Base-by-base conservation (phyloP, 176 grass and related monocot species). In the Rhynchospora tenuis region DNA sequence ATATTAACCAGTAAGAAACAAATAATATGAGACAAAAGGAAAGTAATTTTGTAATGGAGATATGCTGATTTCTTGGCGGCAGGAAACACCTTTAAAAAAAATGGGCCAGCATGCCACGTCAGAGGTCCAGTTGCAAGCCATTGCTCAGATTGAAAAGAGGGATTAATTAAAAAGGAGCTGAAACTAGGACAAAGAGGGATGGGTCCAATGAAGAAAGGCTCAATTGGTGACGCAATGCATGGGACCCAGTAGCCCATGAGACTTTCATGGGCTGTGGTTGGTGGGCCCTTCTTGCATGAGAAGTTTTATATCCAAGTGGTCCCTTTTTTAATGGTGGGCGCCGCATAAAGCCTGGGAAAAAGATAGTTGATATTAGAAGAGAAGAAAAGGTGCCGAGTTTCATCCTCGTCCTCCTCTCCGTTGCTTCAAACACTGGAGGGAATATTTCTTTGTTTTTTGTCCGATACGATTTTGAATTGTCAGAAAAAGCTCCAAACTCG, bases 241-340 rank as follows among this genome's bases (percentile, higher is more conserved):
- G 80, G 59, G 44, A 61, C 59, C 57, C 57, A 67, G 42, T 29
- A 82, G 45, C 59, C 79, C 80, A 82, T 65, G 80, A 67, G 20
- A 68, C 43, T 82, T 68, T 82, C 80, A 82, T 82, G 80, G 80
- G 80, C 61, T 55, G 20, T 7, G 55, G 29, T 75, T 55, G 66
- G 69, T 51, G 83, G 83, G 68, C 22, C 83, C 64, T 2, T 56
- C 16, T 7, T 47, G 50, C 66, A 74, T 74, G 50, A 73, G 50
- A 84, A 23, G 47, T 73, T 56, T 59, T 23, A 42, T 46, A 81
- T 43, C 14, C 71, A 48, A 78, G 57, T 78, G 83, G 83, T 63
- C 42, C 83, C 83, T 46, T n/a, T 26, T 85, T 85, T 78, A 50
- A 74, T 78, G 83, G 83, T 85, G 83, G 83, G 83, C 83, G 83